phyloP scores from a whole-genome alignment of 257 asterid species.

The Dorcoceras hygrometricum region DNA sequence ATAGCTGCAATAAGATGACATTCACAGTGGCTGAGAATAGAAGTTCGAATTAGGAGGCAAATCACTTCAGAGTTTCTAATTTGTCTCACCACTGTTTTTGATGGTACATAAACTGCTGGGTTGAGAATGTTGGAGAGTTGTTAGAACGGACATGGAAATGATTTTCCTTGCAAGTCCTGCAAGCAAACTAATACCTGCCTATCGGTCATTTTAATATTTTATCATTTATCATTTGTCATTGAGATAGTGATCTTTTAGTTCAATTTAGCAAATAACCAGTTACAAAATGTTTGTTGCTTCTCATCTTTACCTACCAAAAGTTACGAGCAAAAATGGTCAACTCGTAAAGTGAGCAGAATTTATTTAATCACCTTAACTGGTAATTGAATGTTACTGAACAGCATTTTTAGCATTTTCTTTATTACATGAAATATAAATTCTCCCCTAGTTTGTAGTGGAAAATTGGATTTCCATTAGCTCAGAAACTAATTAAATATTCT shows the following conservation, averaged over 20 bases:
- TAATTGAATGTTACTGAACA: not conserved
- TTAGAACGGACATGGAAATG: not conserved
- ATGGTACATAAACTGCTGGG: not conserved
- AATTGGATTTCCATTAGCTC: conserved; percentile 11
- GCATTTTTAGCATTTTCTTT: conserved; percentile 5
- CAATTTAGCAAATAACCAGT: not conserved
- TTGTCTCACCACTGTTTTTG: not conserved
- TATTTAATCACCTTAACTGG: not conserved
- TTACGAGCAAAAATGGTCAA: not conserved
- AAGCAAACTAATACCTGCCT: not conserved
- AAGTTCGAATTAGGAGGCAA: not conserved
- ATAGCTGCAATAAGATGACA: not conserved
- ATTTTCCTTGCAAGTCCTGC: not conserved
- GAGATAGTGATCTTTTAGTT: not conserved
- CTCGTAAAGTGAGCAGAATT: not conserved
- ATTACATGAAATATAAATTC: not conserved
- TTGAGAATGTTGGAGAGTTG: conserved; percentile 2
- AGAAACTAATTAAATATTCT: conserved; percentile 10
- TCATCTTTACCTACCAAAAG: not conserved
- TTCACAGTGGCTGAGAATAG: not conserved
- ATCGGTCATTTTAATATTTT: not conserved
- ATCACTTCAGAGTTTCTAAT: not conserved
- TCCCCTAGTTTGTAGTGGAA: conserved; percentile 14
- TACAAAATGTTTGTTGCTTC: not conserved
- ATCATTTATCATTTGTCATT: no score